Base-by-base conservation (phyloP, 805 yeast genomes). In the Candida bentonensis region DNA sequence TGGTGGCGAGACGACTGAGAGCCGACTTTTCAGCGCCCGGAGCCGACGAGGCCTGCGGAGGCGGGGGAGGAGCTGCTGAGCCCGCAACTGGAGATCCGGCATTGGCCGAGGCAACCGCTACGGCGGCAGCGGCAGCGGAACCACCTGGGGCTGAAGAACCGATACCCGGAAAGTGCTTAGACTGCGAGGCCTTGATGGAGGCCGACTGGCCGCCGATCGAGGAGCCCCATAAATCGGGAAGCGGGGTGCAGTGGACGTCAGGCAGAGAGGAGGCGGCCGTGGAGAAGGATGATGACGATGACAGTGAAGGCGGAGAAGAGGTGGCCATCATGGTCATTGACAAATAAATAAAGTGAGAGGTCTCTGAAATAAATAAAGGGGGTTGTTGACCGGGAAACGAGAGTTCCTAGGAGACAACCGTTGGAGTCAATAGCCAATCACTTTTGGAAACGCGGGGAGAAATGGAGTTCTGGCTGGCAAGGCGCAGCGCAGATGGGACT, bases 211-310 rank as follows among this genome's bases (percentile, higher is more conserved):
- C 36, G 17, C 17, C 11, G 36, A 30, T 30, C 17, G 36, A 30
- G 17, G 23, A 33, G 22, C 49, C 46, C 49, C 49, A 46, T 3
- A 46, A 21, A 30, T 42, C 41, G 33, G 42, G 43, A 40, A 48
- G 41, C 20, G 51, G 46, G 26, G 48, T 42, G 42, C 41, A 34
- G 40, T 46, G 46, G 15, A 30, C 26, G 27, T 41, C 48, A 15
- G 52, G 39, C 36, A 30, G n/a, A 9, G 36, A 30, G 11, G 27
- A 25, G 13, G 17, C 36, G 20, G 36, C n/a, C 7, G 36, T 30
- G 7, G 22, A 44, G 48, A 36, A 45, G 40, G 28, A 49, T 39
- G 30, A 48, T 46, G 28, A 47, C 41, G 17, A 42, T 36, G 44
- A 46, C 44, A 7, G 48, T 22, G 25, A 41, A 21, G 42, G 45